phyloP scores from a whole-genome alignment of 83 land plant species.

The Larix sibirica region DNA sequence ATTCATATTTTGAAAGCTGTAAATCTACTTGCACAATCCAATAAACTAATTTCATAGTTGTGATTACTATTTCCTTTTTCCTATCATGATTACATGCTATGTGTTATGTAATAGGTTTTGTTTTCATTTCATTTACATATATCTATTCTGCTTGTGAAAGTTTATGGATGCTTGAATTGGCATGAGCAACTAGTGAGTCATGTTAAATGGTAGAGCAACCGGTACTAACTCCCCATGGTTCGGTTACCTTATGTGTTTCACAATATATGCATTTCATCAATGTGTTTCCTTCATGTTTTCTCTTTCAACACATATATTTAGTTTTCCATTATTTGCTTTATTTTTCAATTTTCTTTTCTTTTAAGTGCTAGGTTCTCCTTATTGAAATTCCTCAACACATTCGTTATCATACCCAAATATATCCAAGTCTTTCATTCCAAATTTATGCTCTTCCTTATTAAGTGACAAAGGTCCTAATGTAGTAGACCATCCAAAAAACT shows the following conservation, averaged over 20 bases:
- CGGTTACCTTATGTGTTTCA: not conserved
- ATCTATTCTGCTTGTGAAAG: not conserved
- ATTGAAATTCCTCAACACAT: constrained; percentile 1
- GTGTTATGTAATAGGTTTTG: not conserved
- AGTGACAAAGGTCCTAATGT: too few species aligned
- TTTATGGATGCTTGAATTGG: not conserved
- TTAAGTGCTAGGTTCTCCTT: not conserved
- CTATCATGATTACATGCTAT: not conserved
- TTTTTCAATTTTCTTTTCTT: not conserved
- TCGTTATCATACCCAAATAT: not conserved
- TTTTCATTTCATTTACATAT: not conserved
- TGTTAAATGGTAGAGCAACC: not conserved
- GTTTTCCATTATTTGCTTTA: not conserved
- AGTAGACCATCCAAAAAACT: too few species aligned
- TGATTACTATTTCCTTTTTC: not conserved
- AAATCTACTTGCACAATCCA: not conserved
- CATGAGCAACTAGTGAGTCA: constrained; percentile 3
- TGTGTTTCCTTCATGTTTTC: not conserved
- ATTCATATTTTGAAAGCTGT: not conserved
- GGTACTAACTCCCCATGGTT: not conserved
- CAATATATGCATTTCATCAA: constrained; percentile 2
- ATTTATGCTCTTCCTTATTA: not conserved
- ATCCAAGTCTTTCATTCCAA: not conserved
- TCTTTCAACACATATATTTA: too few species aligned
- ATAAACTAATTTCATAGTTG: not conserved